These are phyloP conservation scores for Parascedosporium putredinis DNA, from an alignment of 2,329 filamentous ascomycete genomes.

Conservation along the genomic window DNA sequence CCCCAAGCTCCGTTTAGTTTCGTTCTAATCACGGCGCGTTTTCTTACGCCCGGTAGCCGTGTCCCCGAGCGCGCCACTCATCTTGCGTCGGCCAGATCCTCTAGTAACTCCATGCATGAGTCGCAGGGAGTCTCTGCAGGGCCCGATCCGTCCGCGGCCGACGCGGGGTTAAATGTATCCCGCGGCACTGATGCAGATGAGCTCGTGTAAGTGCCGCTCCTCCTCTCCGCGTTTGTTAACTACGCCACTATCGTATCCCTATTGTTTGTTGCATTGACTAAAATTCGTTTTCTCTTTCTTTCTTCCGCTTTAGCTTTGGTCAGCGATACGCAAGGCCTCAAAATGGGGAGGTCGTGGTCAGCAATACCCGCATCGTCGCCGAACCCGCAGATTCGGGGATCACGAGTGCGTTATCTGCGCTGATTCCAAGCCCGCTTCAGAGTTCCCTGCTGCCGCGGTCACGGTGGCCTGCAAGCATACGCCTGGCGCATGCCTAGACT, in stretches of 20 bases:
- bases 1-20: background rate
- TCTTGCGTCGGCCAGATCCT: background rate
- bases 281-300: no score
- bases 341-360: slow-evolving; percentile 19
- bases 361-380: slow-evolving; percentile 18
- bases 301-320: slow-evolving; percentile 17
- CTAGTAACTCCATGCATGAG: background rate
- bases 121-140: background rate
- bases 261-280: background rate
- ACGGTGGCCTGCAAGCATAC: slow-evolving; percentile 23
- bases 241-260: no score
- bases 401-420: slow-evolving; percentile 27
- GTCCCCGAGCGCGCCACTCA: background rate
- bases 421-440: slow-evolving; percentile 18
- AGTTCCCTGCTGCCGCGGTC: slow-evolving; percentile 23
- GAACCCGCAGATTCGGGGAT: slow-evolving; percentile 14
- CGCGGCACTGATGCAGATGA: background rate
- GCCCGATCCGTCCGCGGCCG: background rate
- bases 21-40: background rate
- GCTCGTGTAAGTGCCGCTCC: background rate
- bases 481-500: slow-evolving; percentile 23
- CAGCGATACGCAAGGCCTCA: slow-evolving; percentile 22
- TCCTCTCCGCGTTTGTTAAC: no score
- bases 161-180: background rate
- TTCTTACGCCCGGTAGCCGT: background rate